A percentile compares a stretch with the other conserved stretches of the same genome.
phyloP scores from a whole-genome alignment of 1,284 basidiomycete genomes.

The Rhizoctonia solani region DNA sequence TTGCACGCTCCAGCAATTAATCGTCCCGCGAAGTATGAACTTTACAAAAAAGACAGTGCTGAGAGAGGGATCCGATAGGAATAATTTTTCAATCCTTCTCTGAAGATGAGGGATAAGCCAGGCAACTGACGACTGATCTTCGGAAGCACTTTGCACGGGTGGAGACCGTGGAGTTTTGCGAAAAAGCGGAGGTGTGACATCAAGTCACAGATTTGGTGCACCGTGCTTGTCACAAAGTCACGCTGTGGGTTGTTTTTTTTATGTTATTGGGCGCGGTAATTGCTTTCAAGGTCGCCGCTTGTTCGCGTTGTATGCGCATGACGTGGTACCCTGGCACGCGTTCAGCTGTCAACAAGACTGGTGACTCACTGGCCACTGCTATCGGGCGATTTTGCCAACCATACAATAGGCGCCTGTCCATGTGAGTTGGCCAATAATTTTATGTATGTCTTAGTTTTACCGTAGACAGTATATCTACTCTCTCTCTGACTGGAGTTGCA shows the following conservation, averaged over 20 bases:
- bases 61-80: constrained; percentile 64
- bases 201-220: too few relatives aligned
- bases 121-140: constrained; percentile 25
- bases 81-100: constrained; percentile 75
- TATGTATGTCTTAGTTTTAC: too few relatives aligned
- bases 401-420: too few relatives aligned
- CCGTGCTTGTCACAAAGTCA: constrained; percentile 3
- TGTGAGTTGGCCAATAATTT: too few relatives aligned
- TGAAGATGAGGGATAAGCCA: constrained; percentile 29
- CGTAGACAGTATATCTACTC: too few relatives aligned
- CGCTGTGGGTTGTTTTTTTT: not conserved
- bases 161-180: not conserved
- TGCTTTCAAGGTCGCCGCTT: not conserved
- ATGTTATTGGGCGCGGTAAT: not conserved
- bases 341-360: too few relatives aligned
- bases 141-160: constrained; percentile 1
- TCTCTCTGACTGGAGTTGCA: too few relatives aligned
- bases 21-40: constrained; percentile 4
- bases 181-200: not conserved
- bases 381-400: too few relatives aligned
- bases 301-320: not conserved
- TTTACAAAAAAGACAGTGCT: constrained; percentile 64
- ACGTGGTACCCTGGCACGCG: too few relatives aligned
- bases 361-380: too few relatives aligned
- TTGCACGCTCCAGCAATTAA: constrained; percentile 47